These are phyloP conservation scores for Aphanomyces astaci DNA, from an alignment of 352 stramenopile species.

Conservation along the genomic window DNA sequence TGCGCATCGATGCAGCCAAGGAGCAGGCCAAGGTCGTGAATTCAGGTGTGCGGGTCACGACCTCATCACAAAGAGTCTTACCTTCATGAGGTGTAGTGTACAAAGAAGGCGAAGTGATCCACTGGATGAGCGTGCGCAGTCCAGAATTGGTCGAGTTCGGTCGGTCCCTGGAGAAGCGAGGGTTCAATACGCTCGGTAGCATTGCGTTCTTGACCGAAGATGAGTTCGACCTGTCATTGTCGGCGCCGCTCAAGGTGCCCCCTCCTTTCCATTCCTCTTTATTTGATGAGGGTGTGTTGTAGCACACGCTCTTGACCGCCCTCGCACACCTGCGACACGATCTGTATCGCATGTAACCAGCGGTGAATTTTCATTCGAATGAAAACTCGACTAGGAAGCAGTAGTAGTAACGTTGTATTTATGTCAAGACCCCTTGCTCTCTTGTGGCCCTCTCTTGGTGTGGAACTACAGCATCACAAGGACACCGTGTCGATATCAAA, in stretches of 20 bases:
- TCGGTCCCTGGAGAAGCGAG: conserved; percentile 45
- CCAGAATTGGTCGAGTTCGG: conserved; percentile 53
- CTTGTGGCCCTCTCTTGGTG: too few relatives aligned
- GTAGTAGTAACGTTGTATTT: conserved; percentile 5
- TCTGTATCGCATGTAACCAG: conserved; percentile 67
- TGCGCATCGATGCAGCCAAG: conserved; percentile 63
- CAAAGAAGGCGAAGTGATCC: conserved; percentile 69
- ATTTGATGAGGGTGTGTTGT: conserved; percentile 17
- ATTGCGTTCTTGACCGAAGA: conserved; percentile 77
- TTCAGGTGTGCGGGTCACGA: conserved; percentile 33
- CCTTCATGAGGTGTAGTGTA: conserved; percentile 53
- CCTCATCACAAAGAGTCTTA: too few relatives aligned
- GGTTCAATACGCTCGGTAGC: conserved; percentile 66
- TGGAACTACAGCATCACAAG: too few relatives aligned
- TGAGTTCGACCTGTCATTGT: conserved; percentile 37
- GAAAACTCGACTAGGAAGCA: too few relatives aligned
- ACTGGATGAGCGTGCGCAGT: conserved; percentile 79
- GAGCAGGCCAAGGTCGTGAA: conserved; percentile 65
- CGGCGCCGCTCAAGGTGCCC: conserved; percentile 20
- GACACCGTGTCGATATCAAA: too few relatives aligned
- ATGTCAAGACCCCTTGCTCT: too few relatives aligned
- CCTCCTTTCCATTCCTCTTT: neutral
- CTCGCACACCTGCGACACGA: conserved; percentile 66
- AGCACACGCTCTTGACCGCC: conserved; percentile 51
- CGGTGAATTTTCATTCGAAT: too few relatives aligned